Percentiles rank a stretch among this genome's conserved stretches.
These are phyloP conservation scores for Cajanus cajan DNA, from an alignment of 306 rosid species.

Conservation along the genomic window DNA sequence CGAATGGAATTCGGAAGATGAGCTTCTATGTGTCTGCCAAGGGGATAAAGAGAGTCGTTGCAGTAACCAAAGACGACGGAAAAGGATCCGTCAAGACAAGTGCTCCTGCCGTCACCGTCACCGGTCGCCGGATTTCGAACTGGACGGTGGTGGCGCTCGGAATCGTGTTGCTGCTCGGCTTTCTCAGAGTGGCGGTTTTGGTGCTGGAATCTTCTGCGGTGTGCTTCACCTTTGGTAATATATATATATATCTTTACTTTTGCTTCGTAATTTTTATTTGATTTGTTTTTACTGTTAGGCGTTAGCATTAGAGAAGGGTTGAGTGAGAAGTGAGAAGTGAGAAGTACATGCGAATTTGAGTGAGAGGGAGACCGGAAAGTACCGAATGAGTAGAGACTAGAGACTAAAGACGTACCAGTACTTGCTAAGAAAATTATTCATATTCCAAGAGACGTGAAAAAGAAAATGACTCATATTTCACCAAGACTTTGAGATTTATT, in stretches of 20 bases:
- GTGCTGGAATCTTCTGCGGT: conserved; percentile 66
- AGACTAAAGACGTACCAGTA: too few relatives aligned
- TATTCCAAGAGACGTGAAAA: too few relatives aligned
- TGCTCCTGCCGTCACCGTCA: conserved; percentile 6
- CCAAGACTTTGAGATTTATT: too few relatives aligned
- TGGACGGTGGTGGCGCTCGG: conserved; percentile 54
- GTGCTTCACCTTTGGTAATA: conserved; percentile 61
- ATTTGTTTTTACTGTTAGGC: not conserved
- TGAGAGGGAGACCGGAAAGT: not conserved
- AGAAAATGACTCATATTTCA: too few relatives aligned
- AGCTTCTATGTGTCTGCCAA: conserved; percentile 70
- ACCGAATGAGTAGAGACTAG: too few relatives aligned
- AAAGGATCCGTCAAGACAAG: conserved; percentile 36
- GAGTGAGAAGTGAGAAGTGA: too few relatives aligned
- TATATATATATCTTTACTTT: not conserved
- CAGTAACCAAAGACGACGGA: conserved; percentile 46
- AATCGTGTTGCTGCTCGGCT: conserved; percentile 51
- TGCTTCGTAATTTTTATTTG: not conserved
- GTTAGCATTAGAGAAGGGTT: too few relatives aligned
- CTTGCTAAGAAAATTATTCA: too few relatives aligned
- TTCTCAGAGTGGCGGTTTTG: conserved; percentile 57
- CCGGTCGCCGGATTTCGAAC: conserved; percentile 48
- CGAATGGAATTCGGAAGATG: conserved; percentile 52
- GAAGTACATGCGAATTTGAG: not conserved
- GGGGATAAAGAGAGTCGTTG: conserved; percentile 59